phyloP scores from a whole-genome alignment of 2,329 filamentous ascomycete species.

The Paramyrothecium roridum region DNA sequence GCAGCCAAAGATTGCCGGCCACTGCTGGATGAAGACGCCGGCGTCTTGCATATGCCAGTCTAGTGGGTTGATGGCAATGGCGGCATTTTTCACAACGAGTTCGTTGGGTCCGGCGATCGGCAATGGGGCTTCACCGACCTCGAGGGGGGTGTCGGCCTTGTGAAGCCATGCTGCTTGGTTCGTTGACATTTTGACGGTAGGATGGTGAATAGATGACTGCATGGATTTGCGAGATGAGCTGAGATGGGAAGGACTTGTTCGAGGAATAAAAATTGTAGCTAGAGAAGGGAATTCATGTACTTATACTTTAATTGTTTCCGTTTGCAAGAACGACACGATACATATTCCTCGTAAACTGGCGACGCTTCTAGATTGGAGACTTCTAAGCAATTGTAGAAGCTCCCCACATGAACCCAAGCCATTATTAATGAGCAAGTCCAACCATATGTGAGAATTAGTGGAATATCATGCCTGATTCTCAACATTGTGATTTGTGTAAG shows the following conservation, averaged over 20 bases:
- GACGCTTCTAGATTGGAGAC: too few relatives aligned
- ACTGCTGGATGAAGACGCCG: slow-evolving; percentile 30
- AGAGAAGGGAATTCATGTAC: too few relatives aligned
- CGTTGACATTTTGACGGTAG: slow-evolving; percentile 8
- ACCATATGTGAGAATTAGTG: too few relatives aligned
- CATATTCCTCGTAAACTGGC: too few relatives aligned
- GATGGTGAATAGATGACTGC: neutral
- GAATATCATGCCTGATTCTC: too few relatives aligned
- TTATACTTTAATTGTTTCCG: too few relatives aligned
- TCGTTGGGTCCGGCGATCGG: slow-evolving; percentile 11
- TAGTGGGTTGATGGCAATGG: slow-evolving; percentile 25
- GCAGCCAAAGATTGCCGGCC: slow-evolving; percentile 22
- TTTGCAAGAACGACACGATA: too few relatives aligned
- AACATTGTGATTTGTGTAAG: too few relatives aligned
- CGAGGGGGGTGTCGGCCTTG: slow-evolving; percentile 12
- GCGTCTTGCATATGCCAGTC: slow-evolving; percentile 22
- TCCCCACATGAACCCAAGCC: too few relatives aligned
- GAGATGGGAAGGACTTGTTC: neutral
- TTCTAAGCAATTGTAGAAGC: too few relatives aligned
- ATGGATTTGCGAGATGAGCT: neutral
- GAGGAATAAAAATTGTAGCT: too few relatives aligned
- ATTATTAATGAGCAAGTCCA: too few relatives aligned
- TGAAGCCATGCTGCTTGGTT: slow-evolving; percentile 20
- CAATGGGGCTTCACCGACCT: slow-evolving; percentile 19
- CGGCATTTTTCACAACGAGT: slow-evolving; percentile 15